Base-by-base conservation (phyloP, 768 basidiomycete species). In the Daedaleopsis nitida region DNA sequence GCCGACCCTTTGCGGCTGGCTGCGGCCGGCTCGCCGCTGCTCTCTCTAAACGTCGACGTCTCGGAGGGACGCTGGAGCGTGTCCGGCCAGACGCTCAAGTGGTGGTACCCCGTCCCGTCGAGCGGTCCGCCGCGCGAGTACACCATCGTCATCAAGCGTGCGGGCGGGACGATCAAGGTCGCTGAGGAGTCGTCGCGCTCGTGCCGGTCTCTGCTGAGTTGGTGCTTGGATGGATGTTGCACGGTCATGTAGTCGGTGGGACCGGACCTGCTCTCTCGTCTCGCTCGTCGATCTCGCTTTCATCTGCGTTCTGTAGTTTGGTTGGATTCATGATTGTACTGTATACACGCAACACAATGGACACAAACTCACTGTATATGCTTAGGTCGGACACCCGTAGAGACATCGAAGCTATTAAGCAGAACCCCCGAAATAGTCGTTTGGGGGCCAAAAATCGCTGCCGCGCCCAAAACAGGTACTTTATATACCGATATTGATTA, bases 51-150 rank as follows among this genome's bases (percentile, higher is more conserved):
- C 7, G 81, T 85, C 42, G 65, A 73, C 48, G 75, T 78, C 3
- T 80, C 81, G 0, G 77, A 75, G 10, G 87, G 87, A 0, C 65
- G 75, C 17, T 81, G 78, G 68, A 78, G 77, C 50, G 68, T 83
- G 16, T 73, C 75, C 9, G 82, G 80, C 13, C 83, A 86, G 70
- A 75, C 65, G n/a, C 67, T 88, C 47, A 73, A 71, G 56, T 88
- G 70, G 74, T 65, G 74, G 69, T 74, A 74, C 66, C 62, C 73
- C 3, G 69, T 75, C 3, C 74, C 75, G 10, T 49, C 65, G 7
- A 52, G 63, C 2, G 74, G 72, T 14, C 59, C 64, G 19, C 67
- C 73, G 9, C 57, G 65, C 47, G 73, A 74, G 63, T 72, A 74
- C 62, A 71, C 71, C 7, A 71, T 75, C 55, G 65, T 62, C 16